phyloP scores from a whole-genome alignment of 192 early-diverging fungal species.

The Entomortierella chlamydospora region DNA sequence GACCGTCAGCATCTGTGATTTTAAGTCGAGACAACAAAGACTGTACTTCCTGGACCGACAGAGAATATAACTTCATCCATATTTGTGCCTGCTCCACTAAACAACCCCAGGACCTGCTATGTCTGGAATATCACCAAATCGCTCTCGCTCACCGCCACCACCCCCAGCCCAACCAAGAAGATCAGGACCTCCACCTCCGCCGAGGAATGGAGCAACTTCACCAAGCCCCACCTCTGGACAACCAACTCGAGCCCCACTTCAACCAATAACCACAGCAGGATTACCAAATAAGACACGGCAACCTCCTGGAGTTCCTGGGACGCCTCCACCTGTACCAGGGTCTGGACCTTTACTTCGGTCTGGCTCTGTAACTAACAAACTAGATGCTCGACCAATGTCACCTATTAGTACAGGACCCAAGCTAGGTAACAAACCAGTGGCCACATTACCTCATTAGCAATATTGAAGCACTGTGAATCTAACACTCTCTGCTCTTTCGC shows the following conservation, averaged over 20 bases:
- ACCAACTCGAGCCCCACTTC: background rate
- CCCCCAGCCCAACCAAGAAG: background rate
- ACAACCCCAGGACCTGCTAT: background rate
- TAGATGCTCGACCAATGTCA: background rate
- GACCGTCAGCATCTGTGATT: too few species aligned
- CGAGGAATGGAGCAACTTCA: slow-evolving; percentile 1
- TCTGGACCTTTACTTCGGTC: background rate
- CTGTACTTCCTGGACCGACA: too few species aligned
- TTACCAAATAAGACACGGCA: background rate
- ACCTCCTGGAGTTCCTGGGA: background rate
- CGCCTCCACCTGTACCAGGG: background rate
- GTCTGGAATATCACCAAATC: background rate
- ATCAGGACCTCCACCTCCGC: background rate
- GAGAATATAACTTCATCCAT: too few species aligned
- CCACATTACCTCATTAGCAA: background rate
- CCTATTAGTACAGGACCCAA: background rate
- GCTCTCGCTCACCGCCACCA: background rate
- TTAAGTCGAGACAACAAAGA: too few species aligned
- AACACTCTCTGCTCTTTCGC: background rate
- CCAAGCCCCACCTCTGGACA: background rate
- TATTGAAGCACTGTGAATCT: background rate
- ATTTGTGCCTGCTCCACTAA: too few species aligned
- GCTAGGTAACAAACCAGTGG: background rate
- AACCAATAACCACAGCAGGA: background rate
- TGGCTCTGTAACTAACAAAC: background rate